phyloP scores from a whole-genome alignment of 108 stramenopile genomes.

The Cylindrotheca closterium region DNA sequence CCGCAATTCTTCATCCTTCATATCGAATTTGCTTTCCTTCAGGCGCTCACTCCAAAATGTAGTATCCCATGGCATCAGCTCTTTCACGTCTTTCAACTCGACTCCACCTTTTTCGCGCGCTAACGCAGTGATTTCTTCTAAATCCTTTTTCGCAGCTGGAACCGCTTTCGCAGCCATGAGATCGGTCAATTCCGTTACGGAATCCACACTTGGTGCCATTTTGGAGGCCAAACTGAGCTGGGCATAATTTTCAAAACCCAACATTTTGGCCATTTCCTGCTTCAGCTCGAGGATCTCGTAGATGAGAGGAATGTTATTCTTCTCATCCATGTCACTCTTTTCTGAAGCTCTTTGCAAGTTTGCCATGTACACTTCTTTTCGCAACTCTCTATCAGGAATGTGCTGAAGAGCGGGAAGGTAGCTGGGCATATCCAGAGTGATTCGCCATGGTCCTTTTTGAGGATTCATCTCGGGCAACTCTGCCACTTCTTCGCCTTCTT shows the following conservation, averaged over 20 bases:
- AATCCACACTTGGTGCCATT: slow-evolving; percentile 91
- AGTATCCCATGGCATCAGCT: slow-evolving; percentile 88
- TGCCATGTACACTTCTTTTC: slow-evolving; percentile 91
- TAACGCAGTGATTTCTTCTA: slow-evolving; percentile 83
- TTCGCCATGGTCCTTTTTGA: slow-evolving; percentile 88
- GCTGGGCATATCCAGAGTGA: slow-evolving; percentile 92
- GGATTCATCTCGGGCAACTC: slow-evolving; percentile 70
- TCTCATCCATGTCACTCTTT: slow-evolving; percentile 36
- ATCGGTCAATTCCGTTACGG: slow-evolving; percentile 86
- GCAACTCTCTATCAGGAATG: slow-evolving; percentile 74
- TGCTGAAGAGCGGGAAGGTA: slow-evolving; percentile 96
- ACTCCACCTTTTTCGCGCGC: slow-evolving; percentile 79
- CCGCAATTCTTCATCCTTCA: slow-evolving; percentile 95
- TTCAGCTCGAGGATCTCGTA: slow-evolving; percentile 86
- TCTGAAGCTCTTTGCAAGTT: slow-evolving; percentile 88
- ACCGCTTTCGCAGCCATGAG: slow-evolving; percentile 90
- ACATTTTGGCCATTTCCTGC: slow-evolving; percentile 76
- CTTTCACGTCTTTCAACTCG: slow-evolving; percentile 73
- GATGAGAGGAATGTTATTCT: slow-evolving; percentile 92
- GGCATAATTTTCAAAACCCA: slow-evolving; percentile 92
- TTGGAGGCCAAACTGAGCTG: slow-evolving; percentile 77
- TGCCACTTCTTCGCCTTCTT: slow-evolving; percentile 37
- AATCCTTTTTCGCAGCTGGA: slow-evolving; percentile 89
- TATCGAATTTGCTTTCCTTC: slow-evolving; percentile 93
- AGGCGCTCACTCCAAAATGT: slow-evolving; percentile 93